Percentiles rank a stretch among this genome's conserved stretches.
Evolutionary conservation across 78 protist genomes (phyloP).

Genomic region (Monocercomonoides exilis): DNA sequence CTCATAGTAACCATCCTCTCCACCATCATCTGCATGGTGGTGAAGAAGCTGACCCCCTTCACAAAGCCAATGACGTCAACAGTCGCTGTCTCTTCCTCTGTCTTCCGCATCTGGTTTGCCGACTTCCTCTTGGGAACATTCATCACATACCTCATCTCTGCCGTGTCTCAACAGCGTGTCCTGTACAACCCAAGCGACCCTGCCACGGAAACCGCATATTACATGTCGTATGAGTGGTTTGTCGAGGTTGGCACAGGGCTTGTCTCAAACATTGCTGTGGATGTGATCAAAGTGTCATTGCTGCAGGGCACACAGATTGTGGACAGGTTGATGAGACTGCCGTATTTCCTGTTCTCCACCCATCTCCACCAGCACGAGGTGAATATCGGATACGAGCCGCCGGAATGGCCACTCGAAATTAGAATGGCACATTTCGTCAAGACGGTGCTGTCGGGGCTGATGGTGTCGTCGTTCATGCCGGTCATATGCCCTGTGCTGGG

Average conservation of each 20-base stretch:
- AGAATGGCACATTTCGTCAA: background rate
- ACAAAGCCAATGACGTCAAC: background rate
- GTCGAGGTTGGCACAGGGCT: background rate
- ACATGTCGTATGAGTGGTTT: background rate
- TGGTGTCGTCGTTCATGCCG: background rate
- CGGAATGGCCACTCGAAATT: background rate
- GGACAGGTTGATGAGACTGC: background rate
- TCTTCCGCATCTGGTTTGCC: background rate
- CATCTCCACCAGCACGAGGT: background rate
- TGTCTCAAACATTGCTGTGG: background rate
- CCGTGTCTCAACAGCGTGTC: background rate
- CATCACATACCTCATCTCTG: background rate
- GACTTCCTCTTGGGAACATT: background rate
- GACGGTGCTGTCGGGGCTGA: background rate
- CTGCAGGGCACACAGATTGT: background rate
- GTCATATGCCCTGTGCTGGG: background rate
- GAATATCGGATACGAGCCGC: background rate
- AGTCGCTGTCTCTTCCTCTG: background rate
- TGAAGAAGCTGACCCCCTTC: background rate
- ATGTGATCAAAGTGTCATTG: background rate
- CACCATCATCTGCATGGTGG: background rate
- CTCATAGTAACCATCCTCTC: background rate
- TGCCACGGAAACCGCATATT: background rate
- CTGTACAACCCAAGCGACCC: background rate
- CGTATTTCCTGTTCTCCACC: background rate